Conservation (phyloP, 768 basidiomycete species). For the Strobilomyces confusus region DNA sequence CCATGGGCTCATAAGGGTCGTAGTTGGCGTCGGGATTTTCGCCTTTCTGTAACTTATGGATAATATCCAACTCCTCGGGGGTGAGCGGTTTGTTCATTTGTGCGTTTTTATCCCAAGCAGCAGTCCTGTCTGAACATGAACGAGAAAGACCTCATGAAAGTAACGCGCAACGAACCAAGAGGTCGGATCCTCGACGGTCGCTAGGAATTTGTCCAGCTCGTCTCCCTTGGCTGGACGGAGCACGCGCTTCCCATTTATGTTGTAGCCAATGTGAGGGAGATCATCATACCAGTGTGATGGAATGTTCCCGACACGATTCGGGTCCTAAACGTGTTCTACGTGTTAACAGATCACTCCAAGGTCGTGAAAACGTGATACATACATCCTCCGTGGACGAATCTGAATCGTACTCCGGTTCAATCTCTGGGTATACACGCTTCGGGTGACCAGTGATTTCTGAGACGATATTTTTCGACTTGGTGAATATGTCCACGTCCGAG, state of each 20-base stretch:
- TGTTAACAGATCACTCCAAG: background rate
- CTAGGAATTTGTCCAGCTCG: slow-evolving; percentile 94
- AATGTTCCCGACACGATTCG: slow-evolving; percentile 93
- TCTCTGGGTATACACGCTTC: slow-evolving; percentile 82
- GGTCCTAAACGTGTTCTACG: slow-evolving; percentile 49
- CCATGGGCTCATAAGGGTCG: slow-evolving; percentile 89
- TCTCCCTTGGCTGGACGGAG: slow-evolving; percentile 93
- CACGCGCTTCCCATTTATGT: slow-evolving; percentile 91
- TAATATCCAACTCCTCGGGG: slow-evolving; percentile 90
- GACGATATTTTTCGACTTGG: slow-evolving; percentile 62
- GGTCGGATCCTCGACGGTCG: slow-evolving; percentile 87
- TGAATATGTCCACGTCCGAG: slow-evolving; percentile 53
- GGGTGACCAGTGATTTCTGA: slow-evolving; percentile 82
- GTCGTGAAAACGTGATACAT: slow-evolving; percentile 27
- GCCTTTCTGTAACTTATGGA: slow-evolving; percentile 80
- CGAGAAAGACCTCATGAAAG: background rate
- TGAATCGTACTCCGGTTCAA: slow-evolving; percentile 87
- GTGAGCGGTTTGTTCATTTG: slow-evolving; percentile 86
- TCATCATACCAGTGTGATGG: slow-evolving; percentile 99
- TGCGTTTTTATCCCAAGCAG: slow-evolving; percentile 84
- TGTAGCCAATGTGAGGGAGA: slow-evolving; percentile 97
- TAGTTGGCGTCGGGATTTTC: slow-evolving; percentile 91
- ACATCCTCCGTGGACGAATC: slow-evolving; percentile 93
- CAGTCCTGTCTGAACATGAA: slow-evolving; percentile 55
- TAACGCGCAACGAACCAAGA: slow-evolving; percentile 59